A percentile compares a stretch with the other conserved stretches of the same genome.
Conservation (phyloP, 2,329 filamentous ascomycete species). For the Arthrobotrys sphaeroides region DNA sequence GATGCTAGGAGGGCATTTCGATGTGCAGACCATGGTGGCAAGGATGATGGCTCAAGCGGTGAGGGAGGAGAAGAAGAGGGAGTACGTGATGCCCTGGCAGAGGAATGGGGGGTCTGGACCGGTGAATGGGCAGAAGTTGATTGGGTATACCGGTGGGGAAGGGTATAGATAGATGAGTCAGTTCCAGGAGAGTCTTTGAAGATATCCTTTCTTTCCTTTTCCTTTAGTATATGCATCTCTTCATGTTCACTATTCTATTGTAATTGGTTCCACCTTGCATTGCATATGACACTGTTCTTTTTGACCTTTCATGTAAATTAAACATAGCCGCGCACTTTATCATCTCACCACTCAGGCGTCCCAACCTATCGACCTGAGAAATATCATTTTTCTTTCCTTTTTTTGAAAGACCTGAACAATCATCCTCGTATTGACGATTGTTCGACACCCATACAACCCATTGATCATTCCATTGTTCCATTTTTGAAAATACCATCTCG, state of each 20-base stretch:
- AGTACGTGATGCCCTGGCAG: conserved; percentile 48
- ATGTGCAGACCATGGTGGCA: conserved; percentile 41
- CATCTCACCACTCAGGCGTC: too few species aligned
- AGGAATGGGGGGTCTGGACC: conserved; percentile 22
- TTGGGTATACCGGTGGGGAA: conserved; percentile 33
- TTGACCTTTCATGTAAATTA: too few species aligned
- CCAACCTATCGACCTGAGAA: not conserved
- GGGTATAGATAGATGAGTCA: conserved; percentile 34
- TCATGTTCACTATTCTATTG: not conserved
- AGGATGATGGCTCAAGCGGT: conserved; percentile 45
- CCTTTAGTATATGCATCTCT: not conserved
- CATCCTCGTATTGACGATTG: too few species aligned
- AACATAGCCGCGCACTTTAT: too few species aligned
- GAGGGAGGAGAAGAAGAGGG: conserved; percentile 46
- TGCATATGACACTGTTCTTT: too few species aligned
- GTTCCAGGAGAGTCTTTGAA: not conserved
- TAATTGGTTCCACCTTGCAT: too few species aligned
- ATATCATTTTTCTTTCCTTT: not conserved
- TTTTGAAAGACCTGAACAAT: too few species aligned
- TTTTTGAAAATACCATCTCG: too few species aligned
- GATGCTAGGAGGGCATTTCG: conserved; percentile 1
- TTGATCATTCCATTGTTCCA: too few species aligned
- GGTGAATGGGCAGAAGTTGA: conserved; percentile 33
- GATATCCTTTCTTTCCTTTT: not conserved
- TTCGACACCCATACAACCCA: too few species aligned